Evolutionary conservation across 768 basidiomycete genomes (phyloP).

Genomic region (Paxillus rubicundulus): DNA sequence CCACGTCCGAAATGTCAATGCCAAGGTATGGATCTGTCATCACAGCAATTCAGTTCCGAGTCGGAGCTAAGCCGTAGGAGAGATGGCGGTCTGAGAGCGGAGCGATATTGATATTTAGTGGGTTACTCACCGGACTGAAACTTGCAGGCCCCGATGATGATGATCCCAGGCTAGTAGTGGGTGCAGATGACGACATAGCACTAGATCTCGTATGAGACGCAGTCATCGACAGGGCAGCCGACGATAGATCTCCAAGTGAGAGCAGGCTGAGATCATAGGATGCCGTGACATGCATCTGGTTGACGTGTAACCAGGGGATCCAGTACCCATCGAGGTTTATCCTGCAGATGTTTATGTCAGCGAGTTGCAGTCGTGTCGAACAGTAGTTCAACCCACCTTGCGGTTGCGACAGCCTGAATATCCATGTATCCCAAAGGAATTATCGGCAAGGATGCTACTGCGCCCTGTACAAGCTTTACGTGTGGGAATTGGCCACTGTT

Average conservation of each 20-base stretch:
- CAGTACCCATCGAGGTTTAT: conserved; percentile 56
- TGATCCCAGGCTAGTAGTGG: neutral
- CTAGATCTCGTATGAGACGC: neutral
- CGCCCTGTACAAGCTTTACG: conserved; percentile 60
- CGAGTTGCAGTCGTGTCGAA: neutral
- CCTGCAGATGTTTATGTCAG: conserved; percentile 14
- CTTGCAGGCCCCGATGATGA: neutral
- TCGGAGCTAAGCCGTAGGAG: neutral
- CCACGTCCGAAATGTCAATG: no score
- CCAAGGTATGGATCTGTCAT: neutral
- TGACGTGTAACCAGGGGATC: conserved; percentile 63
- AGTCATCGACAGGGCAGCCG: conserved; percentile 12
- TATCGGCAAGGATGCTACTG: conserved; percentile 52
- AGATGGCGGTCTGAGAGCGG: neutral
- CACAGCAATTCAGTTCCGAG: neutral
- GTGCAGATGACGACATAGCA: neutral
- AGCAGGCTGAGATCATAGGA: conserved; percentile 33
- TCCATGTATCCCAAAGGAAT: conserved; percentile 56
- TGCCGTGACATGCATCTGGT: conserved; percentile 52
- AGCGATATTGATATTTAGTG: neutral
- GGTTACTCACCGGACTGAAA: neutral
- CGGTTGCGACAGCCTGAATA: conserved; percentile 47
- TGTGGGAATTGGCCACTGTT: conserved; percentile 59
- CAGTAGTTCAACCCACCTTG: conserved; percentile 23
- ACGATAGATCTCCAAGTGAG: conserved; percentile 19